Evolutionary conservation across 2,329 filamentous ascomycete genomes (phyloP).

Genomic region (Exophiala bonariae): DNA sequence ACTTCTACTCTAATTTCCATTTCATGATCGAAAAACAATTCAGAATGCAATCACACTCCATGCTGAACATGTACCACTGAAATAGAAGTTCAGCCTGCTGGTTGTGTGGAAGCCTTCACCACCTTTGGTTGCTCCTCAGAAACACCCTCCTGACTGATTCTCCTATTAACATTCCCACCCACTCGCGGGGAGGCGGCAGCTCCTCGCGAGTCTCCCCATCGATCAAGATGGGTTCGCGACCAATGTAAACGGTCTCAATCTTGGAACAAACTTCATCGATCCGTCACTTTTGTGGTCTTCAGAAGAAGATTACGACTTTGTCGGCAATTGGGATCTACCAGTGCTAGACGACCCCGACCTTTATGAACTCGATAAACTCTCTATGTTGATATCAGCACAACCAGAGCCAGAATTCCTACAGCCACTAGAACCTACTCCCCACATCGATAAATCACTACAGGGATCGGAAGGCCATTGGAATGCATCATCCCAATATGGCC

Average conservation of each 20-base stretch:
- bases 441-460: neutral
- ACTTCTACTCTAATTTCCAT: too few relatives aligned
- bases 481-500: too few relatives aligned
- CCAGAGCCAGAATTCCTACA: neutral
- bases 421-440: neutral
- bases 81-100: too few relatives aligned
- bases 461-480: too few relatives aligned
- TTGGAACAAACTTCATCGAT: constrained; percentile 2
- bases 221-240: constrained; percentile 2
- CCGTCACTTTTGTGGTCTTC: neutral
- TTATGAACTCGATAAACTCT: neutral
- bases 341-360: neutral
- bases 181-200: constrained; percentile 6
- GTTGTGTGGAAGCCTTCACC: too few relatives aligned
- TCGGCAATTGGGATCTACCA: neutral
- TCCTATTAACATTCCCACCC: too few relatives aligned
- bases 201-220: constrained; percentile 3
- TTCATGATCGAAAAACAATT: too few relatives aligned
- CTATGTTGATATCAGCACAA: neutral
- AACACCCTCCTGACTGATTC: too few relatives aligned
- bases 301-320: neutral
- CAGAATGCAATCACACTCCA: too few relatives aligned
- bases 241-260: constrained; percentile 2
- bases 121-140: too few relatives aligned
- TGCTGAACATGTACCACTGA: too few relatives aligned